Conservation (phyloP, 2,329 filamentous ascomycete species). For the Lasiodiplodia hormozganensis region DNA sequence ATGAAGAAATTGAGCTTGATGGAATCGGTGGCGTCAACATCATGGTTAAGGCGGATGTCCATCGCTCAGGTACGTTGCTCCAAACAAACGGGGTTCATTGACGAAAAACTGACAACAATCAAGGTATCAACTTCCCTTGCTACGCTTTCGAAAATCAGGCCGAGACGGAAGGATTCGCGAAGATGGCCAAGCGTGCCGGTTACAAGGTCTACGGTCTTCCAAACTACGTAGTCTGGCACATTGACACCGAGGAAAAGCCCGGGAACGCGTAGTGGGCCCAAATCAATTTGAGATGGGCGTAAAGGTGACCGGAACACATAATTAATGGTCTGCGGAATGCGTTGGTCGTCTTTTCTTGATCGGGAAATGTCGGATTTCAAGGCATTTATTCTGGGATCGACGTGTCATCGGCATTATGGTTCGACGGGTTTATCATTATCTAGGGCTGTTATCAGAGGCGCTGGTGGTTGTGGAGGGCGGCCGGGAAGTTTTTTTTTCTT, state of each 20-base stretch:
- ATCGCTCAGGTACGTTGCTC: constrained; percentile 76
- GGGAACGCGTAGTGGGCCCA: constrained; percentile 66
- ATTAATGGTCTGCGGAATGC: constrained; percentile 8
- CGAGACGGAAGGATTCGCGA: constrained; percentile 97
- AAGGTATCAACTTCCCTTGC: constrained; percentile 86
- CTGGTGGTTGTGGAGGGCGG: not conserved
- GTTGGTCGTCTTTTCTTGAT: not conserved
- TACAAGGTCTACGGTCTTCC: constrained; percentile 91
- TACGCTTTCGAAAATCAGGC: constrained; percentile 99
- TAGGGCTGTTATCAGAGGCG: not conserved
- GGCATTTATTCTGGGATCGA: not conserved
- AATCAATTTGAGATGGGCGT: not conserved
- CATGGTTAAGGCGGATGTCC: constrained; percentile 95
- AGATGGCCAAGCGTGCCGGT: constrained; percentile 96
- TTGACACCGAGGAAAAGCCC: constrained; percentile 93
- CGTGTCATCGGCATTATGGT: constrained; percentile 11
- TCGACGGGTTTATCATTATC: not conserved
- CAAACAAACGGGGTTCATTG: not conserved
- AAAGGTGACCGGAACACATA: constrained; percentile 4
- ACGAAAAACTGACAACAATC: not conserved
- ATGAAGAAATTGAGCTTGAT: constrained; percentile 90
- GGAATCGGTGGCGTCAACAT: constrained; percentile 98
- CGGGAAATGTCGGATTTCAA: not conserved
- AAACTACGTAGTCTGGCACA: constrained; percentile 99
- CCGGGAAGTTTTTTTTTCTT: not conserved